phyloP scores from a whole-genome alignment of 106 monocot species.

The Gastrodia elata region DNA sequence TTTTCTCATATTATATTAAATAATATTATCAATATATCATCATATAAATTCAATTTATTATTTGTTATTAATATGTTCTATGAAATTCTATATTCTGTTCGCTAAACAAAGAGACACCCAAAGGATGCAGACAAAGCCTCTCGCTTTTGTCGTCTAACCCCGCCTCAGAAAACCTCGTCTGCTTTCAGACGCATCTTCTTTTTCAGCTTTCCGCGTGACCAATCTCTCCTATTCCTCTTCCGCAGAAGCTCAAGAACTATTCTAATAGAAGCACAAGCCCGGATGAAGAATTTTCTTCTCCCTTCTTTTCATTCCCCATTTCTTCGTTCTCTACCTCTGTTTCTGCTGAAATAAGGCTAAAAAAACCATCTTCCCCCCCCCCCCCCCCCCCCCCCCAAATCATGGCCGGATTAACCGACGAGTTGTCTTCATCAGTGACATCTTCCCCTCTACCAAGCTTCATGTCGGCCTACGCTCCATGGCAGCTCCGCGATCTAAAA shows the following conservation, averaged over 20 bases:
- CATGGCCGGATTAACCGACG: constrained; percentile 8
- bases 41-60: no score
- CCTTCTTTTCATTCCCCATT: background rate
- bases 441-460: constrained; percentile 26
- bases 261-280: no score
- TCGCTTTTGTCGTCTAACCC: constrained; percentile 2
- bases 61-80: no score
- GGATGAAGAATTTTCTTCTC: no score
- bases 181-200: background rate
- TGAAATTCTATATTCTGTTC: constrained; percentile 4
- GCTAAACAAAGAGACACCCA: background rate
- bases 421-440: constrained; percentile 12
- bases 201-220: background rate
- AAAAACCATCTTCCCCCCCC: background rate
- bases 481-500: constrained; percentile 14
- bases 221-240: background rate
- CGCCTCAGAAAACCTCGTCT: background rate
- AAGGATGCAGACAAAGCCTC: constrained; percentile 1
- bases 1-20: no score
- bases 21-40: no score
- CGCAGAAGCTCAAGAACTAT: no score
- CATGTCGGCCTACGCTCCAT: constrained; percentile 5
- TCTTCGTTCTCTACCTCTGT: background rate
- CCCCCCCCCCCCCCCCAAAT: background rate
- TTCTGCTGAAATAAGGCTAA: background rate